phyloP scores from a whole-genome alignment of 1,284 basidiomycete genomes.

The Ustilago trichophora region DNA sequence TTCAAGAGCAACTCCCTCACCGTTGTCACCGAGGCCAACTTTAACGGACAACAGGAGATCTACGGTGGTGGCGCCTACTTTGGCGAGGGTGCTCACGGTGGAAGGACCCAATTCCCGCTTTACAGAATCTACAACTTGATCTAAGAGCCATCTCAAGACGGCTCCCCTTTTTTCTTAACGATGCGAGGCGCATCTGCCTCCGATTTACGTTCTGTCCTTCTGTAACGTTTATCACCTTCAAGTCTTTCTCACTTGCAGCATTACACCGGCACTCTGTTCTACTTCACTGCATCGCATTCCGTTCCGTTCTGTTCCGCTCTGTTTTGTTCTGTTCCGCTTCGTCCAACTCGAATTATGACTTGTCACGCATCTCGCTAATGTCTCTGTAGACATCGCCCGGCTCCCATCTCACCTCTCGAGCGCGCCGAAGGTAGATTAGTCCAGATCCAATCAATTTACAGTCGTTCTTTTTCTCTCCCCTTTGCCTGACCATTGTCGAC shows the following conservation, averaged over 20 bases:
- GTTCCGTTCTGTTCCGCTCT: no score
- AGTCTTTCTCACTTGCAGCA: background rate
- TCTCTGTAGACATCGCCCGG: background rate
- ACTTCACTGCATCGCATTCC: background rate
- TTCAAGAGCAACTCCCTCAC: conserved; percentile 58
- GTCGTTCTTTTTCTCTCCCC: background rate
- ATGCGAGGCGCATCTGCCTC: no score
- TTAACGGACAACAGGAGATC: conserved; percentile 47
- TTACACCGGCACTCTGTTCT: background rate
- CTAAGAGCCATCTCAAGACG: conserved; percentile 6
- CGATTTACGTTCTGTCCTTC: no score
- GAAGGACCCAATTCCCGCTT: conserved; percentile 48
- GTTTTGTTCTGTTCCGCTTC: no score
- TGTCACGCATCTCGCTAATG: background rate
- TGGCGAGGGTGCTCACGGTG: conserved; percentile 54
- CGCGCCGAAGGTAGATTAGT: background rate
- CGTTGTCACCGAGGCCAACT: conserved; percentile 54
- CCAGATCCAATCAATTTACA: background rate
- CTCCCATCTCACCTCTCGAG: background rate
- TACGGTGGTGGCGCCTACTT: conserved; percentile 64
- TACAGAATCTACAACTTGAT: conserved; percentile 42
- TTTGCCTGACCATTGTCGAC: no score
- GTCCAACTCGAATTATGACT: no score
- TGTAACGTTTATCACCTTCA: no score
- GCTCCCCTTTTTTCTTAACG: no score